These are phyloP conservation scores for Colletotrichum scovillei DNA, from an alignment of 2,329 filamentous ascomycete genomes.

Conservation along the genomic window DNA sequence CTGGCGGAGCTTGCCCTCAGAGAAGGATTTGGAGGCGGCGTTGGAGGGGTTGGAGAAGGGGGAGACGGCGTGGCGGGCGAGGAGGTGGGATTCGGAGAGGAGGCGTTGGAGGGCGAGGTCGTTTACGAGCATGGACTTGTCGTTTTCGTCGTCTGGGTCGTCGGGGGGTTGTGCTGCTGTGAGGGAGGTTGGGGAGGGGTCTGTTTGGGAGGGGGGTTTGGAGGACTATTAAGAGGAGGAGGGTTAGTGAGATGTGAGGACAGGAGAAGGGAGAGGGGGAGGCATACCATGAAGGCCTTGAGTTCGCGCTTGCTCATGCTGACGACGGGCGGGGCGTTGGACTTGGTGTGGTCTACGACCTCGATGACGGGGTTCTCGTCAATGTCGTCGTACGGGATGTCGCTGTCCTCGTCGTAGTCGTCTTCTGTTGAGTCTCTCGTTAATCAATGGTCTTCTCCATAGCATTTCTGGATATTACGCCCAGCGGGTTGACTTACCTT, in stretches of 20 bases:
- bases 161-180: conserved; percentile 41
- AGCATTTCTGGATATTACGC: background rate
- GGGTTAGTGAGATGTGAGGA: background rate
- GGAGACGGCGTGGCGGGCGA: conserved; percentile 60
- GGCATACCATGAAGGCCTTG: conserved; percentile 79
- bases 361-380: conserved; percentile 57
- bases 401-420: conserved; percentile 36
- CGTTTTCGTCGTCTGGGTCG: conserved; percentile 63
- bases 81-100: conserved; percentile 90
- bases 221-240: conserved; percentile 51
- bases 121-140: conserved; percentile 81
- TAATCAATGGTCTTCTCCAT: background rate
- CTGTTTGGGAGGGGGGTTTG: conserved; percentile 55
- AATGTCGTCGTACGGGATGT: conserved; percentile 32
- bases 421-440: conserved; percentile 12
- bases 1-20: conserved; percentile 77
- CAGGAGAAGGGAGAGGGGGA: too few species aligned
- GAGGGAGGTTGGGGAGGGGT: conserved; percentile 38
- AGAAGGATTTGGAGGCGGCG: conserved; percentile 55
- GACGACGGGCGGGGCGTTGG: conserved; percentile 48
- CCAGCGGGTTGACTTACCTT: conserved; percentile 34
- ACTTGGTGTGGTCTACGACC: conserved; percentile 69
- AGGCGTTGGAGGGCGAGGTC: conserved; percentile 93
- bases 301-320: conserved; percentile 74
- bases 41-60: conserved; percentile 50